Percentiles rank a stretch among this genome's conserved stretches.
Evolutionary conservation across 2,329 filamentous ascomycete genomes (phyloP).

Genomic region (Berkeleyomyces basicola): DNA sequence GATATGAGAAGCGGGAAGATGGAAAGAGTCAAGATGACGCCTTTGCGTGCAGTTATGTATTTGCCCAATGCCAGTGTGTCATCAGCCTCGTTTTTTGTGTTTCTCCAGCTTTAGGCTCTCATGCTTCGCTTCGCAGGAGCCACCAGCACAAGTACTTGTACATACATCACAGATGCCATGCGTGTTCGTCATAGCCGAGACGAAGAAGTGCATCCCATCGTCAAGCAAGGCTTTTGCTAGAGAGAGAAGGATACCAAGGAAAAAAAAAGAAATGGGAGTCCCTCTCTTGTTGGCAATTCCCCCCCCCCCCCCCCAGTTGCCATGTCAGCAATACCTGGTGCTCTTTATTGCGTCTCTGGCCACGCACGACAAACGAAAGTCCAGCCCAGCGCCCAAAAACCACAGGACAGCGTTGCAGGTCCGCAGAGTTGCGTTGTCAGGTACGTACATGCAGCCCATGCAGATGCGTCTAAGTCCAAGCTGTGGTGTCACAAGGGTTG

Average conservation of each 20-base stretch:
- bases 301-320: not conserved
- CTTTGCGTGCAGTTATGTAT: not conserved
- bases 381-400: not conserved
- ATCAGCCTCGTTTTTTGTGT: not conserved
- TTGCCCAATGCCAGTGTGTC: not conserved
- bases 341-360: not conserved
- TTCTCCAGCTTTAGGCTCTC: not conserved
- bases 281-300: not conserved
- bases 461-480: not conserved
- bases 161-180: not conserved
- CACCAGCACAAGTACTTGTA: too few species aligned
- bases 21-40: not conserved
- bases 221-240: not conserved
- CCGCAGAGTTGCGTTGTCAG: slow-evolving; percentile 2
- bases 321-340: not conserved
- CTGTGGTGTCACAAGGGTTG: not conserved
- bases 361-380: not conserved
- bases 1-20: not conserved
- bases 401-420: not conserved
- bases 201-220: not conserved
- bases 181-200: not conserved
- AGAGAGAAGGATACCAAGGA: not conserved
- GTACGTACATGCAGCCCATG: not conserved
- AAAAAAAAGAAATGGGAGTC: not conserved
- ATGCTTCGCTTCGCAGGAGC: too few species aligned